A percentile compares a stretch with the other conserved stretches of the same genome.
These are phyloP conservation scores for Circinella minor DNA, from an alignment of 371 early-diverging fungal genomes.

Conservation along the genomic window DNA sequence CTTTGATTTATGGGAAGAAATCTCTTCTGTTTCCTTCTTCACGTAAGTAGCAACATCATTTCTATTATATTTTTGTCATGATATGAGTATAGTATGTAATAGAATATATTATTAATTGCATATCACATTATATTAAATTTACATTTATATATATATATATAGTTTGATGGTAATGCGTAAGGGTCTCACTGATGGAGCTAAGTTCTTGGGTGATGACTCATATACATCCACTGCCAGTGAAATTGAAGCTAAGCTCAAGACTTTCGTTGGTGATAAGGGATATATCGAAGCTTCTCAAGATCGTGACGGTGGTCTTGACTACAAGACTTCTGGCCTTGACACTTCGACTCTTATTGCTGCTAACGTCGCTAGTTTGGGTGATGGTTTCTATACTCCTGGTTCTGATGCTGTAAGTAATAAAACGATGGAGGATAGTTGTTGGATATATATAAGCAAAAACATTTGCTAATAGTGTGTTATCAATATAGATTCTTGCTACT, in stretches of 20 bases:
- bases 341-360: slow-evolving; percentile 67
- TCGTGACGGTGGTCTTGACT: slow-evolving; percentile 34
- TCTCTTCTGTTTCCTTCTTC: slow-evolving; percentile 46
- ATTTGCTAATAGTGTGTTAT: background rate
- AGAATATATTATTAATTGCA: background rate
- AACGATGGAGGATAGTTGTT: too few relatives aligned
- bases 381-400: slow-evolving; percentile 46
- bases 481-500: slow-evolving; percentile 54
- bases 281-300: slow-evolving; percentile 49
- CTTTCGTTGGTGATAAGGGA: slow-evolving; percentile 38
- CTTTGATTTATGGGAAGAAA: slow-evolving; percentile 52
- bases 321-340: slow-evolving; percentile 58
- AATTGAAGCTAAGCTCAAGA: slow-evolving; percentile 39
- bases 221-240: slow-evolving; percentile 18
- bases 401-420: slow-evolving; percentile 25
- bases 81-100: too few relatives aligned
- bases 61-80: background rate
- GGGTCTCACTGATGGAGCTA: slow-evolving; percentile 38
- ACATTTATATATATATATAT: background rate
- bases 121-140: too few relatives aligned
- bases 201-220: slow-evolving; percentile 13
- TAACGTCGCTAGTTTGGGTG: slow-evolving; percentile 44
- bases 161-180: slow-evolving; percentile 60
- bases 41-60: slow-evolving; percentile 38
- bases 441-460: too few relatives aligned